Base-by-base conservation (phyloP, 2,329 filamentous ascomycete genomes). In the Fusarium sp. region DNA sequence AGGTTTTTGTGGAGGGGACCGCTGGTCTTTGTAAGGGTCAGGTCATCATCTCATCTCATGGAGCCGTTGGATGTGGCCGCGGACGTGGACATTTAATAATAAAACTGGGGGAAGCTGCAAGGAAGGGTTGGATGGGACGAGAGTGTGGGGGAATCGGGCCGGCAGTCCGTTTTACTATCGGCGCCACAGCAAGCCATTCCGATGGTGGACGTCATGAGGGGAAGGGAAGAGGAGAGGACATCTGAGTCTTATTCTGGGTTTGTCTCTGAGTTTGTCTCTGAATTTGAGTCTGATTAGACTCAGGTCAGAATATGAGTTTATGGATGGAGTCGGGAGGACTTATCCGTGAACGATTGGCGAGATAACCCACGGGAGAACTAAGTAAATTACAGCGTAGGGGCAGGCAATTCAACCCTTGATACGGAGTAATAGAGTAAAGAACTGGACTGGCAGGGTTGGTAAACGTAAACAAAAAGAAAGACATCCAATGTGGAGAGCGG, bases 111-210 rank as follows among this genome's bases (percentile, higher is more conserved):
- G 54, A 49, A 54, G 52, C 29, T 63, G 61, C 61, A 70, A 49
- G 65, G 65, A 52, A 69, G 64, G 43, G 59, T 46, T 42, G 44
- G 59, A 57, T 66, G 66, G 58, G 62, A 57, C 38, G 34, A 38
- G 70, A 73, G 68, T 75, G 73, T 72, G 70, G 70, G 73, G 72
- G 72, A 76, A 73, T 75, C 73, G 73, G 73, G 45, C 73, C 73
- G 73, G 61, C 34, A 58, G 50, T 53, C 73, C 73, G 73, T 65
- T 58, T 50, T 30, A 44, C 46, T 64, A 46, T 68, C 73, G 73
- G 73, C 72, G 70, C 73, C 72, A 76, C 73, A 68, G 40, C 52
- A 62, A 49, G 43, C 56, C 51, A 63, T 73, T 73, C 73, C 73
- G 73, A 68, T 50, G 63, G 67, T 64, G 68, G 65, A 71, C 66